phyloP scores from a whole-genome alignment of 2,329 filamentous ascomycete genomes.

The Fusarium xylarioides region DNA sequence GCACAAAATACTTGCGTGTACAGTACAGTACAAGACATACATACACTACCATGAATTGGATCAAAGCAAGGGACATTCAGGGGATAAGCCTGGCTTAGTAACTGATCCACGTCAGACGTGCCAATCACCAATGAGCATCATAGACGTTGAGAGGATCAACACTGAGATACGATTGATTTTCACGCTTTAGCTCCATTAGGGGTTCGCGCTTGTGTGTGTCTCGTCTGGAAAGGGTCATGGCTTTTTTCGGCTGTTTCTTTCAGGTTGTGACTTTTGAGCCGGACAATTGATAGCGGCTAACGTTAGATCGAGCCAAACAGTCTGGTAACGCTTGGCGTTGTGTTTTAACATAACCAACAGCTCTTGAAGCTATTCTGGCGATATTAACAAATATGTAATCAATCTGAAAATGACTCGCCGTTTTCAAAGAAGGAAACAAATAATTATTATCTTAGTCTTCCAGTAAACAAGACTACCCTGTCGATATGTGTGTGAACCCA shows the following conservation, averaged over 20 bases:
- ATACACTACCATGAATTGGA: not conserved
- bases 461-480: not conserved
- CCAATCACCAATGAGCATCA: slow-evolving; percentile 24
- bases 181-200: slow-evolving; percentile 34
- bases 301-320: not conserved
- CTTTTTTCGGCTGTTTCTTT: slow-evolving; percentile 24
- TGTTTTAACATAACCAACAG: slow-evolving; percentile 1
- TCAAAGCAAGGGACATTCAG: slow-evolving; percentile 33
- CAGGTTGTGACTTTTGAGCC: slow-evolving; percentile 1
- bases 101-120: slow-evolving; percentile 16
- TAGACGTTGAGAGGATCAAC: slow-evolving; percentile 29
- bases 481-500: slow-evolving; percentile 7
- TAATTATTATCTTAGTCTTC: not conserved
- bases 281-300: slow-evolving; percentile 13
- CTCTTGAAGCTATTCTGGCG: not conserved
- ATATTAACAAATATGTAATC: not conserved
- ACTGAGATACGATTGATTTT: slow-evolving; percentile 39
- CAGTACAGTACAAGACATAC: slow-evolving; percentile 9
- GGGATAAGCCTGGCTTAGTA: slow-evolving; percentile 20
- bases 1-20: slow-evolving; percentile 31
- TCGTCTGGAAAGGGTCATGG: slow-evolving; percentile 29
- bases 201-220: slow-evolving; percentile 24
- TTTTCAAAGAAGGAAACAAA: not conserved
- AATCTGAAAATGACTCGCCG: slow-evolving; percentile 1
- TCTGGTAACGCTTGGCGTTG: slow-evolving; percentile 13